Evolutionary conservation across 2,329 filamentous ascomycete species (phyloP).

Genomic region (Colletotrichum sp.): DNA sequence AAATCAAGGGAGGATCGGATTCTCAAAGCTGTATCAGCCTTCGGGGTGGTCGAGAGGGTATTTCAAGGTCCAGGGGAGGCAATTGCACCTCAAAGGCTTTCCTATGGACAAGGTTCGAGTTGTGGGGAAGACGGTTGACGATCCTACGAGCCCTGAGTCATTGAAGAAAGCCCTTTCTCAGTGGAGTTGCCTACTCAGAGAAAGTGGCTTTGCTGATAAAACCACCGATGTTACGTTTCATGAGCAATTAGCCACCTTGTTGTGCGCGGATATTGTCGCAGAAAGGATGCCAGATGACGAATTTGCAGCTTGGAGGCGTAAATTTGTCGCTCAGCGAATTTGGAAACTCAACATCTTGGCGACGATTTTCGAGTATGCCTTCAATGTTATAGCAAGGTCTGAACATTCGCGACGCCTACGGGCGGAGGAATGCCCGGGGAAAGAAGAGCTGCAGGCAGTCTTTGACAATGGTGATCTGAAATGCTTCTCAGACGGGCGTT

Average conservation of each 20-base stretch:
- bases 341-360: background rate
- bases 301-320: background rate
- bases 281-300: background rate
- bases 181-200: background rate
- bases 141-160: background rate
- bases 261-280: background rate
- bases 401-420: background rate
- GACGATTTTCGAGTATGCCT: background rate
- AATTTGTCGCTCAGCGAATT: background rate
- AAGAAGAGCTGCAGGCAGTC: fast-evolving
- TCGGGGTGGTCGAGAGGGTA: background rate
- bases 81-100: background rate
- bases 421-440: background rate
- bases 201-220: background rate
- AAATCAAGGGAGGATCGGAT: background rate
- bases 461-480: background rate
- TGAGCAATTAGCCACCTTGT: background rate
- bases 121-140: background rate
- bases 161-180: background rate
- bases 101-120: background rate
- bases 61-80: background rate
- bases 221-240: background rate
- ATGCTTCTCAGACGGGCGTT: background rate
- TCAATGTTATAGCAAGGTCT: background rate
- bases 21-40: background rate